Base-by-base conservation (phyloP, 768 basidiomycete species). In the Chalciporus piperatus region DNA sequence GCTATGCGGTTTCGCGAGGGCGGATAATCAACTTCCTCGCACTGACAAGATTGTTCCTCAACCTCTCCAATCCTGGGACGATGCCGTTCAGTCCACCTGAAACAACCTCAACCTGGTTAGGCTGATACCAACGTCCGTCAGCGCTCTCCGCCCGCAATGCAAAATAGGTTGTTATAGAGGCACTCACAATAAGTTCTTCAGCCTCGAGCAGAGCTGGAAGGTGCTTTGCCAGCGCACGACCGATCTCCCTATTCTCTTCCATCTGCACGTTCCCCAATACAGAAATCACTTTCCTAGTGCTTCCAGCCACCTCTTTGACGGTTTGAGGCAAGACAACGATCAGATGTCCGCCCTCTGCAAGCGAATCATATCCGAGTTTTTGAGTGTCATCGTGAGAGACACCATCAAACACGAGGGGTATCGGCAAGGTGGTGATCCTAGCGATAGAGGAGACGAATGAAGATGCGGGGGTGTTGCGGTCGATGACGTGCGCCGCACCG, bases 401-500 rank as follows among this genome's bases (percentile, higher is more conserved):
- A 0, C 71, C 44, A 48, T 74, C 74, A 32, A 43, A 61, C 2
- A 52, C 53, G 4, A 63, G 20, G 12, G 22, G 3, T 12, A 68
- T 48, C 13, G 57, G 50, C 19, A 27, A 30, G 3, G 48, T 47
- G 2, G 56, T 60, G 23, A 64, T 50, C n/a, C 35, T 47, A 0
- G 52, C 53, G 13, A 62, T 43, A n/a, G 52, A 47, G 67, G 8
- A 42, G 8, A 52, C 44, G 25, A 62, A 45, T 1, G 56, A 45
- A 17, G 54, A 20, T 0, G 43, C 22, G 2, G 68, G 19, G 16
- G 56, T 52, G 44, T 64, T 55, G 22, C 67, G 62, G 56, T 70
- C 70, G 40, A 76, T 57, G 20, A 75, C 61, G 48, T 70, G 63
- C 0, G 73, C 73, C 16, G 74, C 73, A 9, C 74, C 74, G 11